Base-by-base conservation (phyloP, 1,284 basidiomycete genomes). In the Peniophora sp. region DNA sequence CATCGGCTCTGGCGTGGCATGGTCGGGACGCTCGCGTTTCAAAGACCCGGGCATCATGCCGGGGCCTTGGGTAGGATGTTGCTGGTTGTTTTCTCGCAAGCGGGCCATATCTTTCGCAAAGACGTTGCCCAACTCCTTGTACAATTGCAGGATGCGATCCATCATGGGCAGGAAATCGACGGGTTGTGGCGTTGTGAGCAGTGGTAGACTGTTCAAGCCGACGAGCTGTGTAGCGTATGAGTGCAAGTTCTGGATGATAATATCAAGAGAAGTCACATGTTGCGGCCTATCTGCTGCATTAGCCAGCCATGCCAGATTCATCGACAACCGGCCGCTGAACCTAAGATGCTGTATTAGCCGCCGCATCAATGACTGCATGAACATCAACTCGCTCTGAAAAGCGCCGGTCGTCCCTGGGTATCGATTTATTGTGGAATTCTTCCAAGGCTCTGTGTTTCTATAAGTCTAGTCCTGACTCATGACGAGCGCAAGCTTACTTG, bases 291-390 rank as follows among this genome's bases (percentile, higher is more conserved):
- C 85, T 34, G 76, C 81, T 24, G 75, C 76, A 18, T 76, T 72
- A 46, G 83, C 82, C 53, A 87, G 66, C 81, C 82, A 88, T 1
- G 73, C 68, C 10, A 88, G 68, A 62, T 88, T 88, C 24, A 77
- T 72, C 58, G 86, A 78, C 39, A 87, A 64, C 52, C 83, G 75
- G 17, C 51, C 51, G 3, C 74, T 63, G 63, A 78, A 85, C 61
- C 84, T 87, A 57, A 27, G 36, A 23, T 9, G 23, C n/a, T 39
- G 49, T 34, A 54, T 48, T 48, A 47, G 39, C 36, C 35, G 24
- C n/a, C 57, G 54, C 52, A 58, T 54, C 54, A 50, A n/a, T 48
- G 18, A 42, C 23, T 36, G 49, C 37, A 51, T 49, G 48, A 34
- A 41, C 46, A 37, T 49, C 47, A 9, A 72, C 83, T 58, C 55